These are phyloP conservation scores for Lactifluus volemus DNA, from an alignment of 768 basidiomycete genomes.

Conservation along the genomic window DNA sequence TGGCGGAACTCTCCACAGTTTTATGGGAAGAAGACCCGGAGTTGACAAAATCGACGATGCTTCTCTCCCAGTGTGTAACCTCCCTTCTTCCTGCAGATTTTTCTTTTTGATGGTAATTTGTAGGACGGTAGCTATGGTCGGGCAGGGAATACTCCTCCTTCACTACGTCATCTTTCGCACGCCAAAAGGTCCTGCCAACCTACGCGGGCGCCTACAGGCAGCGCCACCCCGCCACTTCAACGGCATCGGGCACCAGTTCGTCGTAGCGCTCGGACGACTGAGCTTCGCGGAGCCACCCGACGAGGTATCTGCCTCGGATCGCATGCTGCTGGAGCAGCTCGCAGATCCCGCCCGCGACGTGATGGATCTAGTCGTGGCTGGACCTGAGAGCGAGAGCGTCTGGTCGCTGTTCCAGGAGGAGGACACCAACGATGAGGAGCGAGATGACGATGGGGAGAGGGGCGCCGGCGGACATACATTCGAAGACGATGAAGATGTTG, in stretches of 20 bases:
- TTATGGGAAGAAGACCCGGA: slow-evolving; percentile 60
- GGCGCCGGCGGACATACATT: neutral
- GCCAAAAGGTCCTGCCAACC: slow-evolving; percentile 29
- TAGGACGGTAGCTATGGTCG: slow-evolving; percentile 45
- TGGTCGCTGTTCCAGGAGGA: slow-evolving; percentile 27
- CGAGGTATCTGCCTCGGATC: slow-evolving; percentile 19
- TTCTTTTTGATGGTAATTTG: slow-evolving; percentile 1
- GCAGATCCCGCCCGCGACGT: slow-evolving; percentile 24
- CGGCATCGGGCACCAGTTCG: slow-evolving; percentile 59
- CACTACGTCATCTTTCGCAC: slow-evolving; percentile 52
- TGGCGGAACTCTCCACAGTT: slow-evolving; percentile 42
- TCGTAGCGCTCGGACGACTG: slow-evolving; percentile 68
- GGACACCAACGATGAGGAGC: neutral
- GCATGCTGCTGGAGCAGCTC: slow-evolving; percentile 21
- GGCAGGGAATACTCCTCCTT: slow-evolving; percentile 49
- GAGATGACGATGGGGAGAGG: neutral
- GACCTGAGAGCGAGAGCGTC: slow-evolving; percentile 25
- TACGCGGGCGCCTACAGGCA: slow-evolving; percentile 50
- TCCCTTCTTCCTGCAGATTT: neutral
- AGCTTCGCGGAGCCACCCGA: slow-evolving; percentile 43
- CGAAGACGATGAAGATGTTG: neutral
- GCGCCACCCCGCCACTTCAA: slow-evolving; percentile 48
- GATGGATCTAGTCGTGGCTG: slow-evolving; percentile 27
- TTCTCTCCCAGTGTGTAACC: slow-evolving; percentile 31
- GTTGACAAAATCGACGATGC: slow-evolving; percentile 31